Conservation (phyloP, 2,329 filamentous ascomycete species). For the Pseudocercospora musae region DNA sequence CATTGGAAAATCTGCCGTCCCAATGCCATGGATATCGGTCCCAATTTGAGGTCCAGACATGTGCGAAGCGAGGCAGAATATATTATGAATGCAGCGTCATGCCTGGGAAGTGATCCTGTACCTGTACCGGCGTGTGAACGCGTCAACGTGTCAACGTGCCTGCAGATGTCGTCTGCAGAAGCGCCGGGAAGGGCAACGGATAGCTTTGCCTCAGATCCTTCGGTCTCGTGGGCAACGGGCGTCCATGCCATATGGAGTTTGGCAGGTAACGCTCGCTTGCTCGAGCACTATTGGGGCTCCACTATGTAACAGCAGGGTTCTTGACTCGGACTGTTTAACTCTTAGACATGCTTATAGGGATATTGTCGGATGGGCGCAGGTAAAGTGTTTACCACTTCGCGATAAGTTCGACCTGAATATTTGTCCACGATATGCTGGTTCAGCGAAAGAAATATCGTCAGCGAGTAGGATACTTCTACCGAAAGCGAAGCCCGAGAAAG, state of each 20-base stretch:
- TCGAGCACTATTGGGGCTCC: slow-evolving; percentile 5
- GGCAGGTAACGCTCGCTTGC: slow-evolving; percentile 2
- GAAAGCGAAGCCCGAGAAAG: not conserved
- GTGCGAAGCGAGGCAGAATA: not conserved
- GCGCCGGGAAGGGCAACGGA: not conserved
- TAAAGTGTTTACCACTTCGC: not conserved
- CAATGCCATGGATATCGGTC: not conserved
- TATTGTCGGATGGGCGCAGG: no score
- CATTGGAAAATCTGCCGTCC: not conserved
- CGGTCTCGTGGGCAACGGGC: not conserved
- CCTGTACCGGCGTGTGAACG: slow-evolving; percentile 1
- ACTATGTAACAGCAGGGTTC: not conserved
- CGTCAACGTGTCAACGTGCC: not conserved
- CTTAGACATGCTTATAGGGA: not conserved
- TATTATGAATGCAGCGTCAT: not conserved
- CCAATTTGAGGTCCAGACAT: not conserved
- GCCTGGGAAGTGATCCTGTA: not conserved
- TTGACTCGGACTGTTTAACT: not conserved
- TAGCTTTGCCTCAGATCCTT: not conserved
- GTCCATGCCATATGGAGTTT: not conserved
- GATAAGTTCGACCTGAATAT: not conserved
- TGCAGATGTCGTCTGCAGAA: slow-evolving; percentile 4
- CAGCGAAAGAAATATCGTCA: not conserved
- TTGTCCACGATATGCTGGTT: not conserved
- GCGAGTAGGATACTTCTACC: no score